These are phyloP conservation scores for Acacia acuminata DNA, from an alignment of 306 rosid species.

Conservation along the genomic window DNA sequence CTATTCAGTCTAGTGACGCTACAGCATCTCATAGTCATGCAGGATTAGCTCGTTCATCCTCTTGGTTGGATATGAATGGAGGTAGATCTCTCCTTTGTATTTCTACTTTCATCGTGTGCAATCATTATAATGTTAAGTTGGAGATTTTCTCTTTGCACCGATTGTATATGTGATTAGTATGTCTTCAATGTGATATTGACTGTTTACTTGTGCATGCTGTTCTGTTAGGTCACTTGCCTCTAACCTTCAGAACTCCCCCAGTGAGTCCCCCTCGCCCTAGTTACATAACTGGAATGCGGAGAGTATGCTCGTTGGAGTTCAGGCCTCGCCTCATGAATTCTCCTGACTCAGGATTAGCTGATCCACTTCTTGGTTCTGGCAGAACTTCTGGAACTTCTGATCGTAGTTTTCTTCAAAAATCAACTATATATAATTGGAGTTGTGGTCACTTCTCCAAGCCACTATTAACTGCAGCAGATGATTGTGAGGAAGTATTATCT, in stretches of 20 bases:
- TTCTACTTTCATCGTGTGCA: constrained; percentile 17
- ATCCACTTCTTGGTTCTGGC: constrained; percentile 82
- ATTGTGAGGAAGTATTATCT: constrained; percentile 61
- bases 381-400: constrained; percentile 68
- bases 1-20: constrained; percentile 55
- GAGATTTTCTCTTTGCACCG: constrained; percentile 15
- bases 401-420: constrained; percentile 88
- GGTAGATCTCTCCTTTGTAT: constrained; percentile 46
- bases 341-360: constrained; percentile 92
- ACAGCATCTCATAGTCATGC: constrained; percentile 54
- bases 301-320: constrained; percentile 91
- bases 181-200: constrained; percentile 4
- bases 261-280: constrained; percentile 89
- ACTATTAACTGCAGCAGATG: constrained; percentile 72
- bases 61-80: constrained; percentile 97
- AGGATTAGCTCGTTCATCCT: constrained; percentile 88
- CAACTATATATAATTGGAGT: constrained; percentile 93
- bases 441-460: constrained; percentile 97
- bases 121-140: background rate
- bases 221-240: constrained; percentile 77
- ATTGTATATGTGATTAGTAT: constrained; percentile 1
- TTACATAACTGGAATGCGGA: constrained; percentile 80
- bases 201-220: constrained; percentile 25
- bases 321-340: constrained; percentile 85
- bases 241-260: constrained; percentile 95